Evolutionary conservation across 179 eudicot genomes (phyloP).

Genomic region (Silene vulgaris): DNA sequence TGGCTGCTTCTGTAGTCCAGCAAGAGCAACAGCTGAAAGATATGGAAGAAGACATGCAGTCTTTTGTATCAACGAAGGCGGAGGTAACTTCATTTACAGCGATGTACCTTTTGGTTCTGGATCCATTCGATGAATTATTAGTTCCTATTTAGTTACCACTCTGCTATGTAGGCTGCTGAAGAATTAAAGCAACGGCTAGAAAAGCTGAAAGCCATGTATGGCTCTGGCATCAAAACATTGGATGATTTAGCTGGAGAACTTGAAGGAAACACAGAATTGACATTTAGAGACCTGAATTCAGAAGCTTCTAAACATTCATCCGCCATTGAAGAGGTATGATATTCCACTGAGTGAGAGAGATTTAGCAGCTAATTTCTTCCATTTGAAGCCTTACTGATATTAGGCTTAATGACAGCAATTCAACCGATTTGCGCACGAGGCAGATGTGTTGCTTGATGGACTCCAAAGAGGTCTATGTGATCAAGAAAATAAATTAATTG

Average conservation of each 20-base stretch:
- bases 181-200: constrained; percentile 58
- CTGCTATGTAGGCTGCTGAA: constrained; percentile 65
- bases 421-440: constrained; percentile 67
- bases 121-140: neutral
- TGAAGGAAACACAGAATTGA: constrained; percentile 60
- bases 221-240: constrained; percentile 65
- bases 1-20: constrained; percentile 70
- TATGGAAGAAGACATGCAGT: constrained; percentile 90
- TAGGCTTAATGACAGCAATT: constrained; percentile 49
- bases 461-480: constrained; percentile 63
- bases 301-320: constrained; percentile 80
- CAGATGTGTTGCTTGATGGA: constrained; percentile 61
- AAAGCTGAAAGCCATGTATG: constrained; percentile 66
- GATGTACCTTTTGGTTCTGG: neutral
- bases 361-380: neutral
- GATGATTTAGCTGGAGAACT: constrained; percentile 75
- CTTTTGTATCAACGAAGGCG: constrained; percentile 77
- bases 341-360: neutral
- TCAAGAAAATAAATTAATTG: constrained; percentile 63
- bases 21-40: constrained; percentile 79
- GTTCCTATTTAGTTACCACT: constrained; percentile 13
- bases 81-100: constrained; percentile 41
- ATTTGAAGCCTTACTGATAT: constrained; percentile 18
- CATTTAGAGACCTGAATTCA: constrained; percentile 53
- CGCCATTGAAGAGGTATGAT: constrained; percentile 57